A percentile compares a stretch with the other conserved stretches of the same genome.
Evolutionary conservation across 73 alveolate genomes (phyloP).

Genomic region (Tetrahymena borealis): DNA sequence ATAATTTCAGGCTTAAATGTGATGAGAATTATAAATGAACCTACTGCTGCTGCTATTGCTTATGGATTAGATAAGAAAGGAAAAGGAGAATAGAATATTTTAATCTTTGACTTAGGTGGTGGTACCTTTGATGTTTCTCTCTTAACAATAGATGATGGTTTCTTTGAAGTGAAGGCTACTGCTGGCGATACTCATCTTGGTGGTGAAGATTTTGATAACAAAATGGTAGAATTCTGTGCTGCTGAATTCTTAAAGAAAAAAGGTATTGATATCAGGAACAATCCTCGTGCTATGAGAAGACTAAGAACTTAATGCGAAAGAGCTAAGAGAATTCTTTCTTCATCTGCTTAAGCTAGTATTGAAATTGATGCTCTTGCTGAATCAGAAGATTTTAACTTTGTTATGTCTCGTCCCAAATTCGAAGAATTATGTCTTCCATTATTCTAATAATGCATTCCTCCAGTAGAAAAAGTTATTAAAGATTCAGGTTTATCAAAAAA

Average conservation of each 20-base stretch:
- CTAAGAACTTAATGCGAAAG: constrained; percentile 75
- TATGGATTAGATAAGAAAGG: constrained; percentile 59
- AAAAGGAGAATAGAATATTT: constrained; percentile 67
- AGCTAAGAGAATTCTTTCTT: constrained; percentile 79
- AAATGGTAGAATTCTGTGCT: constrained; percentile 65
- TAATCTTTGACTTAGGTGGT: constrained; percentile 84
- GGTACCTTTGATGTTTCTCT: constrained; percentile 81
- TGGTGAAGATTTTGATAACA: constrained; percentile 93
- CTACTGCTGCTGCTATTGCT: constrained; percentile 86
- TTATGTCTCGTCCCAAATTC: constrained; percentile 66
- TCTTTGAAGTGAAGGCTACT: constrained; percentile 85
- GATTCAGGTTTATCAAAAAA: constrained; percentile 64
- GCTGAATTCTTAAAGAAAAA: constrained; percentile 50
- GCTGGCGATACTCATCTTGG: constrained; percentile 93
- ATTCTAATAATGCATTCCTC: constrained; percentile 50
- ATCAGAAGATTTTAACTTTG: constrained; percentile 57
- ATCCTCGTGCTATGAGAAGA: constrained; percentile 73
- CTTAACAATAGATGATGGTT: constrained; percentile 77
- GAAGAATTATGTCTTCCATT: constrained; percentile 67
- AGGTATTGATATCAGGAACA: constrained; percentile 47
- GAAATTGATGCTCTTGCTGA: constrained; percentile 75
- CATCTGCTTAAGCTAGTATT: constrained; percentile 62
- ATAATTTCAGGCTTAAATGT: constrained; percentile 88
- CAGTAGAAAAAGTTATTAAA: constrained; percentile 58
- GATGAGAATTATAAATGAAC: constrained; percentile 82